Percentiles rank a stretch among this genome's conserved stretches.
phyloP scores from a whole-genome alignment of 169 alveolate species.

The Plasmodium vinckei region DNA sequence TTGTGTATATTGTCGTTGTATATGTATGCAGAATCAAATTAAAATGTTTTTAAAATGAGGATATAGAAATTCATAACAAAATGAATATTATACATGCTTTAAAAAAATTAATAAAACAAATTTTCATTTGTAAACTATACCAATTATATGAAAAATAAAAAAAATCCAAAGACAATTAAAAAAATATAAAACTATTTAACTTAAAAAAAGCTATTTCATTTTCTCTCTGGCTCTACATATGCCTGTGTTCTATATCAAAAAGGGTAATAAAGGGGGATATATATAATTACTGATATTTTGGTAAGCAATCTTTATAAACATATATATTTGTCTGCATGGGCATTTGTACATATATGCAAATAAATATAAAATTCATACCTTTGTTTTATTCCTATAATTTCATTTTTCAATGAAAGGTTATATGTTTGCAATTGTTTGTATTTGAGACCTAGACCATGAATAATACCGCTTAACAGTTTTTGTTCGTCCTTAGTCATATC shows the following conservation, averaged over 20 bases:
- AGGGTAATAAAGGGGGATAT: not conserved
- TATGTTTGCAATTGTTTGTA: conserved; percentile 74
- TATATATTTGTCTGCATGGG: too few relatives aligned
- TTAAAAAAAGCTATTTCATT: conserved; percentile 12
- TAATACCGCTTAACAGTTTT: conserved; percentile 63
- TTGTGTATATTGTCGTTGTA: not conserved
- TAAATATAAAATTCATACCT: conserved; percentile 14
- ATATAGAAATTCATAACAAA: not conserved
- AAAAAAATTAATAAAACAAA: conserved; percentile 23
- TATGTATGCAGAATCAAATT: conserved; percentile 3
- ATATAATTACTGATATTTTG: not conserved
- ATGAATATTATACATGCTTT: conserved; percentile 1
- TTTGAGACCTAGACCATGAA: conserved; percentile 65
- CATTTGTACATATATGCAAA: too few relatives aligned
- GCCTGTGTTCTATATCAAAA: conserved; percentile 44
- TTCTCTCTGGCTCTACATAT: conserved; percentile 40
- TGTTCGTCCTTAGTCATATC: conserved; percentile 66
- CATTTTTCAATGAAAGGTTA: conserved; percentile 65
- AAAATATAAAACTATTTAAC: not conserved
- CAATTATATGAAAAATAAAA: not conserved
- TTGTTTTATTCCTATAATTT: conserved; percentile 68
- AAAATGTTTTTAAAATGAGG: conserved; percentile 41
- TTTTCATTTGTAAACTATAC: not conserved
- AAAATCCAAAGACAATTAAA: not conserved
- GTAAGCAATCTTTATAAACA: not conserved